Base-by-base conservation (phyloP, 352 stramenopile species). In the Thraustochytrium sp. region DNA sequence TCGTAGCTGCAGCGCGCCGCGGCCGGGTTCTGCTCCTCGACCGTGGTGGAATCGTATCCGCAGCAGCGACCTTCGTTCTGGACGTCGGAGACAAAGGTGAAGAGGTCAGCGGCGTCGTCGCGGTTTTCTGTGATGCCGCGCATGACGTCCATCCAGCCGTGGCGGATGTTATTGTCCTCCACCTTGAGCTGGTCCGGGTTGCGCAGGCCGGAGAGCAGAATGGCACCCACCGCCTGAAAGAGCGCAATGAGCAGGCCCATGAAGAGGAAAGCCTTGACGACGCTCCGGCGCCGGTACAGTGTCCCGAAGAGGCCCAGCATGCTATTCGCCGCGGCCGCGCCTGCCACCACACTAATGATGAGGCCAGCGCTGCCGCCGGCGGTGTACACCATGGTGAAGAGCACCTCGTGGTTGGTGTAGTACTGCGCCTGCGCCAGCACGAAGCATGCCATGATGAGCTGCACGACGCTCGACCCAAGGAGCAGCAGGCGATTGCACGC, bases 221-320 rank as follows among this genome's bases (percentile, higher is more conserved):
- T 51, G 18, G 53, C 40, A 26, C 31, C 26, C 26, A 80, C 68
- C n/a, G 76, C 26, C 34, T 64, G 31, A 26, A 80, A 80, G 8
- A 16, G n/a, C 5, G 8, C 31, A 0, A 61, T 21, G 3, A 80
- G 26, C 5, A 80, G 11, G 38, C 31, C 21, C 4, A 44, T 5
- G 23, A 80, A 42, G 44, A 80, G 23, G 2, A 72, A 80, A 2
- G 76, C 44, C 68, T 80, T 80, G 68, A 80, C 23, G 26, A 64
- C 21, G 11, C 44, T 31, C 8, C 68, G 68, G 18, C 34, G 44
- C 9, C 68, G 40, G 23, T 11, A 11, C 9, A 65, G 53, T n/a
- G 46, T 8, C 4, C n/a, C 23, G 34, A 64, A 46, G 9, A 72
- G 36, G 23, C 68, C 68, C 34, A 80, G 23, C 44, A 80, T 26